phyloP scores from a whole-genome alignment of 495 filamentous ascomycete genomes.

The Podospora pseudoanserina region DNA sequence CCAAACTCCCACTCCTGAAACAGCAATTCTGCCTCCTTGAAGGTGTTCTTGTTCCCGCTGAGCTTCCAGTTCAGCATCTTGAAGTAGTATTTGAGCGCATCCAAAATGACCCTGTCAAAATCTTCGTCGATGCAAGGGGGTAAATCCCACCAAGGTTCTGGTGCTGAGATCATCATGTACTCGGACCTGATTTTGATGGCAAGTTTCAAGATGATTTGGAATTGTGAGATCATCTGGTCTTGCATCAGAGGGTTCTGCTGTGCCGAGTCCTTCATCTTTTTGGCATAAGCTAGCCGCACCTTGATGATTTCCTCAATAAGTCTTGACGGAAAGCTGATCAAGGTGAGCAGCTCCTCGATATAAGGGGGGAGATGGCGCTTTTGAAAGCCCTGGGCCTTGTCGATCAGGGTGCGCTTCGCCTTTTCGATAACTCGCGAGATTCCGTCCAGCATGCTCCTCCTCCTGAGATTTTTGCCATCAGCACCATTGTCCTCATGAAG shows the following conservation, averaged over 20 bases:
- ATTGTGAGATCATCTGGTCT: constrained; percentile 95
- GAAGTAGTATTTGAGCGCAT: constrained; percentile 96
- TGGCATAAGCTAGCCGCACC: constrained; percentile 85
- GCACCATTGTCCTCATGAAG: constrained; percentile 67
- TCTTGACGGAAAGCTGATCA: constrained; percentile 95
- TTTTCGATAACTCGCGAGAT: constrained; percentile 83
- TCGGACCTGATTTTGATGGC: constrained; percentile 89
- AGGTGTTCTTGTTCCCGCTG: constrained; percentile 95
- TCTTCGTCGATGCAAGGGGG: constrained; percentile 95
- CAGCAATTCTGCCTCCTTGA: constrained; percentile 96
- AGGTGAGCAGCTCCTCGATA: constrained; percentile 89
- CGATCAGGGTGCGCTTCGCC: constrained; percentile 86
- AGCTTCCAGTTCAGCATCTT: constrained; percentile 96
- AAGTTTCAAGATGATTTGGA: constrained; percentile 85
- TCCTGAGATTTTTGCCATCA: constrained; percentile 35
- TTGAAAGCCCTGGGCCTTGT: constrained; percentile 79
- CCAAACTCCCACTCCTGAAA: constrained; percentile 97
- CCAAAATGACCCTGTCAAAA: constrained; percentile 91
- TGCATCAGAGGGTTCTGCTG: constrained; percentile 86
- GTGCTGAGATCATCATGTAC: constrained; percentile 76
- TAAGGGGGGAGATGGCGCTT: constrained; percentile 93
- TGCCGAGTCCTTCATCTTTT: constrained; percentile 84
- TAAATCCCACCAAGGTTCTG: constrained; percentile 90
- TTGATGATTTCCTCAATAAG: constrained; percentile 96
- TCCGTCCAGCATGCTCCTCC: constrained; percentile 80